These are phyloP conservation scores for Aspergillus sojae DNA, from an alignment of 2,329 filamentous ascomycete genomes.

Conservation along the genomic window DNA sequence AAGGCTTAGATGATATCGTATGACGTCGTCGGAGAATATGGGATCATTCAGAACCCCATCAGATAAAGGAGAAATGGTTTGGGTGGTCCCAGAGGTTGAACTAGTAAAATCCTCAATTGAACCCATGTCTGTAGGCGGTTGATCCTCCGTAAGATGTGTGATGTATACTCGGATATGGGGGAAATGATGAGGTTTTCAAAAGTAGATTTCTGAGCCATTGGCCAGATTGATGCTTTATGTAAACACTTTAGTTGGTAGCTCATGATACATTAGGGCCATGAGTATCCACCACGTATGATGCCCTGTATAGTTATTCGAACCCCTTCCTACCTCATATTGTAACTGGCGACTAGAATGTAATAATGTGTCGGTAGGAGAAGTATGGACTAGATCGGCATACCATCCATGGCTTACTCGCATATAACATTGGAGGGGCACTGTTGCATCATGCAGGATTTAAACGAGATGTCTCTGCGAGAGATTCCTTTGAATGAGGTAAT, in stretches of 20 bases:
- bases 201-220: not conserved
- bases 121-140: not conserved
- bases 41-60: not conserved
- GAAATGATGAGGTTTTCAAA: not conserved
- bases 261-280: not conserved
- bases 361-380: not conserved
- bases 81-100: not conserved
- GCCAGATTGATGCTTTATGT: not conserved
- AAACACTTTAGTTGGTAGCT: no score
- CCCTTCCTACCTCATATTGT: not conserved
- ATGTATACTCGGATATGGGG: not conserved
- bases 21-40: not conserved
- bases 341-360: not conserved
- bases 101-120: not conserved
- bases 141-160: not conserved
- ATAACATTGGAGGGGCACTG: not conserved
- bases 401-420: not conserved
- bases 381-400: not conserved
- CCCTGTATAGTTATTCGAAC: not conserved
- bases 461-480: not conserved
- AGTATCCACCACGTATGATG: not conserved
- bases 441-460: not conserved
- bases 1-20: not conserved
- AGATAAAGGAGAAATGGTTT: not conserved
- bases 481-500: not conserved